phyloP scores from a whole-genome alignment of 2,329 filamentous ascomycete species.

The Thelonectria discophora region DNA sequence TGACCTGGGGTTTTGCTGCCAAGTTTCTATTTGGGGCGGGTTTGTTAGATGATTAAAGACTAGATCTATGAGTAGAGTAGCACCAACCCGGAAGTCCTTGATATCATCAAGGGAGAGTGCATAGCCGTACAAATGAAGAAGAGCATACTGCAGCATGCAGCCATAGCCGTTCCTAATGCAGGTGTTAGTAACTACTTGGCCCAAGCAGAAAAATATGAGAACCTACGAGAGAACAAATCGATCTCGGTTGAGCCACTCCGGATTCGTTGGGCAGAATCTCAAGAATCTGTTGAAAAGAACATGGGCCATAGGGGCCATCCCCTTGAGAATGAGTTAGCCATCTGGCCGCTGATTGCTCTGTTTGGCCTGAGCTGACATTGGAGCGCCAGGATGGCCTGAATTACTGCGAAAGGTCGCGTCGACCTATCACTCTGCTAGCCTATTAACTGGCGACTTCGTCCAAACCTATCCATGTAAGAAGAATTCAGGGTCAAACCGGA shows the following conservation, averaged over 20 bases:
- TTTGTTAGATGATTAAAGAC: conserved; percentile 2
- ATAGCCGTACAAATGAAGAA: conserved; percentile 82
- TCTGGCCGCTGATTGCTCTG: not conserved
- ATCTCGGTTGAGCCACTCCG: conserved; percentile 66
- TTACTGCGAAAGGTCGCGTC: conserved; percentile 97
- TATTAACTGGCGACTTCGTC: too few relatives aligned
- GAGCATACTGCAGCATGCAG: conserved; percentile 67
- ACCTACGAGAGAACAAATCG: conserved; percentile 77
- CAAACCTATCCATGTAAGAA: too few relatives aligned
- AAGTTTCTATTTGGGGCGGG: conserved; percentile 51
- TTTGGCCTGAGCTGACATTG: conserved; percentile 71
- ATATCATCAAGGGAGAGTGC: conserved; percentile 86
- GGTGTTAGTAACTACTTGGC: conserved; percentile 23
- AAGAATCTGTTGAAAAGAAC: conserved; percentile 98
- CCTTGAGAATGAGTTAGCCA: conserved; percentile 59
- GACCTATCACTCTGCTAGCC: conserved; percentile 65
- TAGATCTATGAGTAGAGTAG: conserved; percentile 54
- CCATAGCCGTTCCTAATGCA: conserved; percentile 64
- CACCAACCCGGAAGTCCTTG: conserved; percentile 92
- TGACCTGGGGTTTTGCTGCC: conserved; percentile 90
- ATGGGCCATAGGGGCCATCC: conserved; percentile 93
- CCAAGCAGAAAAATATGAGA: not conserved
- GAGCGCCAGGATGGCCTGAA: conserved; percentile 97
- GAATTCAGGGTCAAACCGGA: too few relatives aligned
- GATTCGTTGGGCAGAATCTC: conserved; percentile 62